Base-by-base conservation (phyloP, 2,329 filamentous ascomycete species). In the Xylaria hypoxylon region DNA sequence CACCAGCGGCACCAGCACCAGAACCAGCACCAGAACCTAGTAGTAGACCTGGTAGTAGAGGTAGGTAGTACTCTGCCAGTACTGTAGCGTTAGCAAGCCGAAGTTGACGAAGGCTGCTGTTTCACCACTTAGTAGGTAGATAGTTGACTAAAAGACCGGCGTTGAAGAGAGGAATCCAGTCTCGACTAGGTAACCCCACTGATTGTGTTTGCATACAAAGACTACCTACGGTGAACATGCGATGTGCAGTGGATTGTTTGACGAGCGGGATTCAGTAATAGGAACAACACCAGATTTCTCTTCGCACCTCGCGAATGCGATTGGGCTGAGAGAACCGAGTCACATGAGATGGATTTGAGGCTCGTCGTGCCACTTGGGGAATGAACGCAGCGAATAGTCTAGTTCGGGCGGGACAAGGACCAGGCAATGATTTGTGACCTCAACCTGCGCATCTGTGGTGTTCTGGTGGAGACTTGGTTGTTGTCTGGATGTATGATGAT, bases 281-380 rank as follows among this genome's bases (percentile, higher is more conserved):
- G 45, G 33, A 38, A 6, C 28, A 19, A 52, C 57, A 26, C 50
- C n/a, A n/a, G n/a, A n/a, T 51, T 52, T 8, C 13, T 11, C 11
- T 38, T 28, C n/a, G 5, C 42, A 48, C 40, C 55, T 62, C 33
- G 50, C 64, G 22, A 59, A 67, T 69, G 59, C 64, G 22, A 59
- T 69, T 69, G 67, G 67, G 58, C 31, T 59, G 51, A 3, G 45
- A 24, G 65, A 50, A 26, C 55, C 59, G 38, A 57, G 62, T 65
- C 65, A 68, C 52, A 59, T 52, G 53, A 55, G 51, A 51, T 31
- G 56, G 61, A 26, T 55, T 59, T 62, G 65, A 65, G 64, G 68
- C 68, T 68, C 64, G 40, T 56, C 28, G 65, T 58, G 59, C 47
- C 51, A 58, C 56, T 61, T 19, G 59, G 50, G 45, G 51, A 57